Evolutionary conservation across 2,329 filamentous ascomycete genomes (phyloP).

Genomic region (Chaetomium sp.): DNA sequence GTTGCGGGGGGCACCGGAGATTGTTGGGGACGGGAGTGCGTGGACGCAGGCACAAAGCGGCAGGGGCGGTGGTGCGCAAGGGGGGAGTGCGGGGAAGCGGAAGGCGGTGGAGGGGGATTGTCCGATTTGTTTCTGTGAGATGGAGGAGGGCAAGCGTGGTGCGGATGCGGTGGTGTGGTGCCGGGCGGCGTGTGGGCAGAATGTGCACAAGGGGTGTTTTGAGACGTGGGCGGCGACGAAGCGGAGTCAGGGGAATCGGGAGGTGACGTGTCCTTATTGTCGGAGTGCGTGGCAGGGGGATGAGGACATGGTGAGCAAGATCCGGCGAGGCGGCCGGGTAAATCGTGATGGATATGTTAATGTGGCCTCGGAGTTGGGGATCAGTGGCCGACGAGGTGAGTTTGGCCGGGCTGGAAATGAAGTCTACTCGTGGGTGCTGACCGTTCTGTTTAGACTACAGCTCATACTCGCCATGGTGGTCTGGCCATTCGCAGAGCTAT

Average conservation of each 20-base stretch:
- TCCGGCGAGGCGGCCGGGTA: slow-evolving; percentile 35
- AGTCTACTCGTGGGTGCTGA: not conserved
- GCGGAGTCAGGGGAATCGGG: slow-evolving; percentile 25
- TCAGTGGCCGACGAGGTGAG: slow-evolving; percentile 46
- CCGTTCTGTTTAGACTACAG: slow-evolving; percentile 23
- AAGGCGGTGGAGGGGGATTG: slow-evolving; percentile 49
- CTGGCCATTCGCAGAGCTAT: slow-evolving; percentile 16
- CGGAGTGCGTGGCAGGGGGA: slow-evolving; percentile 50
- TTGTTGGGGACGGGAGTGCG: slow-evolving; percentile 24
- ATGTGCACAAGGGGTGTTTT: slow-evolving; percentile 49
- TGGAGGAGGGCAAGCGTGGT: slow-evolving; percentile 29
- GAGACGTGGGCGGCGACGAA: slow-evolving; percentile 48
- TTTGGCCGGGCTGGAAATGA: not conserved
- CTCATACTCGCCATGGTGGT: slow-evolving; percentile 26
- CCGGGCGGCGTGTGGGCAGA: slow-evolving; percentile 46
- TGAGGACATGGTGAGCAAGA: slow-evolving; percentile 36
- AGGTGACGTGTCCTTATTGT: slow-evolving; percentile 56
- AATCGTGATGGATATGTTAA: slow-evolving; percentile 55
- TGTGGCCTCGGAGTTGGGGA: slow-evolving; percentile 53
- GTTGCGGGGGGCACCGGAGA: slow-evolving; percentile 47
- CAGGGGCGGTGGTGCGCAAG: slow-evolving; percentile 8
- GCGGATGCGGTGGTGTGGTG: slow-evolving; percentile 43
- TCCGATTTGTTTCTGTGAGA: slow-evolving; percentile 50
- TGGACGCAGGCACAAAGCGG: not conserved
- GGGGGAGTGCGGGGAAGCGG: slow-evolving; percentile 32